phyloP scores from a whole-genome alignment of 441 rosid genomes.

The California macrophylla region DNA sequence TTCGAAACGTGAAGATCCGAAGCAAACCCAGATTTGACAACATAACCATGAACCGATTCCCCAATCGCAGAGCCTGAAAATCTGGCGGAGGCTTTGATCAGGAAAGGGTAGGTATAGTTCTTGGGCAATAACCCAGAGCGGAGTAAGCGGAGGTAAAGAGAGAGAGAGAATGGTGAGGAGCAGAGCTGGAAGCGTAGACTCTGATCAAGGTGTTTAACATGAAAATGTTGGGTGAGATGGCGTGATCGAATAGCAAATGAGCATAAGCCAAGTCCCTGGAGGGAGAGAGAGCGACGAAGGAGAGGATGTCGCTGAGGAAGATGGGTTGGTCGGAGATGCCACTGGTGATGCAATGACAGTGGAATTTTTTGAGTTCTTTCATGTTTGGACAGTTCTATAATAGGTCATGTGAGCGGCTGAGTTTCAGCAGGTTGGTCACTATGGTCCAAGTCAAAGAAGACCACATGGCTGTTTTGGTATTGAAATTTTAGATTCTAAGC shows the following conservation, averaged over 20 bases:
- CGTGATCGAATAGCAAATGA: background rate
- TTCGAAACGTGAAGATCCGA: background rate
- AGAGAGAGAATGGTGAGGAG: background rate
- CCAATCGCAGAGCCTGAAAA: background rate
- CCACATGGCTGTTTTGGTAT: too few species aligned
- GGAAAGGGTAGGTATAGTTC: background rate
- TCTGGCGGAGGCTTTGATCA: background rate
- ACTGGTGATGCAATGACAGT: background rate
- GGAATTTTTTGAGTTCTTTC: background rate
- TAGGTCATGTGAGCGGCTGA: background rate
- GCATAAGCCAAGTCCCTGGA: background rate
- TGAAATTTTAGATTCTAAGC: too few species aligned
- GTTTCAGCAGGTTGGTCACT: background rate
- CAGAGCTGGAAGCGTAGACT: background rate
- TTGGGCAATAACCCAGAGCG: background rate
- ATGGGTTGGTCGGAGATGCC: background rate
- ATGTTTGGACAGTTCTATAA: background rate
- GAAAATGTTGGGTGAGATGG: background rate
- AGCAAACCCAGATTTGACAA: background rate
- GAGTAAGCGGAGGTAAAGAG: background rate
- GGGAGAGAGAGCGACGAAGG: background rate
- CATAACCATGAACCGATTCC: background rate
- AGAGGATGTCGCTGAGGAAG: background rate
- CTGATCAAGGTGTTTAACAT: background rate
- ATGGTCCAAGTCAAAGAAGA: too few species aligned